Evolutionary conservation across 1,284 basidiomycete species (phyloP), one percentile per base, ranked within the genome.

Genomic region (Spongiforma sp.): DNA sequence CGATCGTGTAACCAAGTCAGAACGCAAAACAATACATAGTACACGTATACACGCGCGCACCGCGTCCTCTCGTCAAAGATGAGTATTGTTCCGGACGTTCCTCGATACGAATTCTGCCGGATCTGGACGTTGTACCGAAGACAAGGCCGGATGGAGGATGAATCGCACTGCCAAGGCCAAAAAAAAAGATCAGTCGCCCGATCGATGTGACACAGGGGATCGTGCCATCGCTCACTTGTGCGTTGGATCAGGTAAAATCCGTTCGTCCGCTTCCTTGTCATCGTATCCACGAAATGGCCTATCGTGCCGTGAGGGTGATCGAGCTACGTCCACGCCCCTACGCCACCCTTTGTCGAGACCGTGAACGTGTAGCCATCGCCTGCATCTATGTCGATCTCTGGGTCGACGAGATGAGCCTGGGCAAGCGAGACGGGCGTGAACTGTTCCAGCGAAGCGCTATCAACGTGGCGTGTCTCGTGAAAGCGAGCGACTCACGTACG

Each of bases 81-180:
- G 82, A 0, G 84, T 86, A 61, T 87, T 88, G 64, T 88, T 85
- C 84, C 85, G 87, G 32, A 87, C 65, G 0, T 85, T 86, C 48
- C 85, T 77, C 39, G 86, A 79, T 2, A 86, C 81, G 63, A 88
- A 87, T 56, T 84, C 80, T 5, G 71, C 73, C 3, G 81, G 79
- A 58, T 80, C 69, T 4, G 82, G 83, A 32, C 69, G 70, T 39
- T 71, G 57, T 10, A 79, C 76, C 34, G 69, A 71, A 15, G 82
- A 85, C 24, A 85, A 68, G 17, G 71, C 70, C 12, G 71, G 30
- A 64, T 83, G 84, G 61, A 76, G 66, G 3, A 82, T 62, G 70
- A 86, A 87, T 70, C 73, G 75, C 57, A 87, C 86, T 86, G n/a
- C n/a, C n/a, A 56, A 26, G 6, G 34, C 14, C 26, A 10, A 28